Evolutionary conservation across 257 asterid species (phyloP).

Genomic region (Rauvolfia tetraphylla): DNA sequence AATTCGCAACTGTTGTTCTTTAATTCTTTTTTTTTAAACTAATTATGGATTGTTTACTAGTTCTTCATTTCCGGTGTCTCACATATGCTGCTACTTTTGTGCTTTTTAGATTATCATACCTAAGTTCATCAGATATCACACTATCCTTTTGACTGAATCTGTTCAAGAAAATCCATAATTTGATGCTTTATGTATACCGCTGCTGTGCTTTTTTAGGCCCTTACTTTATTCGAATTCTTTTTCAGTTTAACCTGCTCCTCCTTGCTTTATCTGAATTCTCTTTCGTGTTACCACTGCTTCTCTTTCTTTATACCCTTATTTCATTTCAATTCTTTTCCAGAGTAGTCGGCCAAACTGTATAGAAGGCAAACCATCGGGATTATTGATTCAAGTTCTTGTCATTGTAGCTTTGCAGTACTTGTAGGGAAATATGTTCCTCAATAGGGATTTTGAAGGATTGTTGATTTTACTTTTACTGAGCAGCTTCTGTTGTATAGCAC

Average conservation of each 20-base stretch:
- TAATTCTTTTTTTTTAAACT: background rate
- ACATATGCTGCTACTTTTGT: background rate
- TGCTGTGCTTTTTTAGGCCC: background rate
- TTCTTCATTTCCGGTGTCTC: background rate
- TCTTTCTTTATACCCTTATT: background rate
- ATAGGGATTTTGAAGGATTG: background rate
- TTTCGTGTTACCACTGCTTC: background rate
- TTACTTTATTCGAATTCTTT: background rate
- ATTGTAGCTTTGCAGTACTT: background rate
- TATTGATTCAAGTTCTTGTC: background rate
- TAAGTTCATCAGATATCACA: background rate
- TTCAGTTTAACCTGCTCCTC: no score
- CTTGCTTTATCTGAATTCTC: background rate
- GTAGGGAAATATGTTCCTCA: background rate
- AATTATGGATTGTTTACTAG: background rate
- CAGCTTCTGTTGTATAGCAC: slow-evolving; percentile 8
- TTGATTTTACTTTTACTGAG: background rate
- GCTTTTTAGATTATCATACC: background rate
- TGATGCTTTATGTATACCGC: background rate
- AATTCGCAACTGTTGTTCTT: background rate
- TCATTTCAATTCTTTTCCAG: background rate
- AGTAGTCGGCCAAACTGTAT: background rate
- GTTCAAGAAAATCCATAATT: background rate
- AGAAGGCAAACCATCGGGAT: background rate
- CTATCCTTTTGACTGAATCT: background rate